These are phyloP conservation scores for Paramyrothecium sp. DNA, from an alignment of 2,329 filamentous ascomycete species.

Conservation along the genomic window DNA sequence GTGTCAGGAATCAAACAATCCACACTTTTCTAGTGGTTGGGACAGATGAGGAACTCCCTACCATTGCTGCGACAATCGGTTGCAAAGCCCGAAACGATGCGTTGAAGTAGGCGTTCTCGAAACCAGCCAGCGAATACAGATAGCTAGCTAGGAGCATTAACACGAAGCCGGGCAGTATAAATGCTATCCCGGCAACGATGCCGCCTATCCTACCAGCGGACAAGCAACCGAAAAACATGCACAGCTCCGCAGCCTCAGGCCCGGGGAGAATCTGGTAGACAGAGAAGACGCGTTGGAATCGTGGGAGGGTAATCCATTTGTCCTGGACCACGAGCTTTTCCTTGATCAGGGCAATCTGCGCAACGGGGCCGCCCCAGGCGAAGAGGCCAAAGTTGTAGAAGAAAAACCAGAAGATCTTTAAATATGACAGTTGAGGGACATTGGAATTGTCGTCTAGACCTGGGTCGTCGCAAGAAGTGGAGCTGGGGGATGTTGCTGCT, in stretches of 20 bases:
- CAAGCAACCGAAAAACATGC: constrained; percentile 8
- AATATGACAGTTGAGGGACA: constrained; percentile 2
- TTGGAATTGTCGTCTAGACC: constrained; percentile 3
- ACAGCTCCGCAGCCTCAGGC: constrained; percentile 7
- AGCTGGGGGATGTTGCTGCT: not conserved
- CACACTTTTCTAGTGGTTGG: not conserved
- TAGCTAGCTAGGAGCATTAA: constrained; percentile 6
- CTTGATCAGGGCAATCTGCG: constrained; percentile 5
- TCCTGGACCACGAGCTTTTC: constrained; percentile 3
- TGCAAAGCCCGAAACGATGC: constrained; percentile 39
- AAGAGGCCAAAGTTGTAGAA: constrained; percentile 5
- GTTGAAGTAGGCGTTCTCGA: constrained; percentile 41
- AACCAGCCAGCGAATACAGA: constrained; percentile 37
- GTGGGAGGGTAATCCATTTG: constrained; percentile 5
- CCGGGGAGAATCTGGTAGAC: constrained; percentile 9
- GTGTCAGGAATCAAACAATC: not conserved
- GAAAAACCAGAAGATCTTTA: constrained; percentile 5
- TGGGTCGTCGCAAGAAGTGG: not conserved
- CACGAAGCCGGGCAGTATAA: constrained; percentile 5
- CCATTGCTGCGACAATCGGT: constrained; percentile 1
- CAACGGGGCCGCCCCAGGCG: constrained; percentile 4
- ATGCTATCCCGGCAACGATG: constrained; percentile 5
- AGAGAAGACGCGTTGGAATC: constrained; percentile 8
- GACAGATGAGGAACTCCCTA: too few species aligned
- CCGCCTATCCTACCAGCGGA: constrained; percentile 7